Evolutionary conservation across 78 protist genomes (phyloP).

Genomic region (Dictyostelium capitatum): DNA sequence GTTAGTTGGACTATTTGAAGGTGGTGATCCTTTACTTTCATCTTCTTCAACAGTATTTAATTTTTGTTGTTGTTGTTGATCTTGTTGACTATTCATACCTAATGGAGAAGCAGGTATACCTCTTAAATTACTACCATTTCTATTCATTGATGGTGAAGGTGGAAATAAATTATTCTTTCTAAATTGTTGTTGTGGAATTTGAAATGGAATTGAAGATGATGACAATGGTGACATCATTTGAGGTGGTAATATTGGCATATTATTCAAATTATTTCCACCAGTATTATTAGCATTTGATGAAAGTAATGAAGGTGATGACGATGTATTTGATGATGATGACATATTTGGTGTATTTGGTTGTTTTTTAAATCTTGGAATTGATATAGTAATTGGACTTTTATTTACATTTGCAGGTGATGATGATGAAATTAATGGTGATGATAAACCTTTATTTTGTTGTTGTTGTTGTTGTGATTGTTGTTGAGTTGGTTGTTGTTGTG

Average conservation of each 20-base stretch:
- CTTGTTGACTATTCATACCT: background rate
- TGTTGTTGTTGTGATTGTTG: background rate
- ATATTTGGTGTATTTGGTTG: background rate
- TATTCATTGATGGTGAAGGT: background rate
- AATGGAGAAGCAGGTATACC: conserved; percentile 19
- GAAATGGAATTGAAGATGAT: background rate
- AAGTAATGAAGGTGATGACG: background rate
- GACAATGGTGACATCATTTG: background rate
- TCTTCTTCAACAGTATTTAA: background rate
- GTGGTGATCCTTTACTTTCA: conserved; percentile 20
- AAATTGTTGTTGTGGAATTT: background rate
- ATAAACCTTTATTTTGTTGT: background rate
- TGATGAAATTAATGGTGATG: conserved; percentile 21
- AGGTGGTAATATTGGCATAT: background rate
- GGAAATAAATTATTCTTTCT: background rate
- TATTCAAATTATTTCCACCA: background rate
- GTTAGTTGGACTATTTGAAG: background rate
- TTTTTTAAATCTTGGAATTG: conserved; percentile 67
- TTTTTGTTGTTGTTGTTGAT: background rate
- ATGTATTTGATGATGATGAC: conserved; percentile 4
- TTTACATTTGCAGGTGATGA: background rate
- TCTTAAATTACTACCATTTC: background rate
- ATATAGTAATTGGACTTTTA: conserved; percentile 57
- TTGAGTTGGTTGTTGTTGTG: background rate
- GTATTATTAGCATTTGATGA: background rate